Percentiles rank a stretch among this genome's conserved stretches.
phyloP scores from a whole-genome alignment of 106 monocot species.

The Platanthera guangdongensis region DNA sequence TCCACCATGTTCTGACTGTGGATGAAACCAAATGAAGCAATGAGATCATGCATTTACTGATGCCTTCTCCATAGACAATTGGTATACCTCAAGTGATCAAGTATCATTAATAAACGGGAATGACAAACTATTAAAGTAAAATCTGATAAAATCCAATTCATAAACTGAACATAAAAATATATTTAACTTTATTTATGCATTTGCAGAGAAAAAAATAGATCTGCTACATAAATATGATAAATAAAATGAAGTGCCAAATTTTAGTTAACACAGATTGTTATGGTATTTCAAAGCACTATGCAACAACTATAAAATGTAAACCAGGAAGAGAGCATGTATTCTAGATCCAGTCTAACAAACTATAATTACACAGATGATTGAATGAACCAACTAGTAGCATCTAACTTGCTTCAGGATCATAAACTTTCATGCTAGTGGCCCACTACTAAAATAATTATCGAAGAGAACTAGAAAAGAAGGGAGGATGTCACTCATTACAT shows the following conservation, averaged over 20 bases:
- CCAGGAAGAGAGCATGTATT: background rate
- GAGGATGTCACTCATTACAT: background rate
- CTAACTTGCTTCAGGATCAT: background rate
- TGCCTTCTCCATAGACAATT: background rate
- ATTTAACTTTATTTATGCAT: background rate
- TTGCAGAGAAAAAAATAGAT: background rate
- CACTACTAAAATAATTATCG: background rate
- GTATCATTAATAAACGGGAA: background rate
- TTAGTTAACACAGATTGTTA: background rate
- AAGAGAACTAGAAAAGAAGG: background rate
- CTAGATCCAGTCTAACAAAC: background rate
- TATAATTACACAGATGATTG: background rate
- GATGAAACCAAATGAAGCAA: background rate
- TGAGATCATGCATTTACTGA: background rate
- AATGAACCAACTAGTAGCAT: background rate
- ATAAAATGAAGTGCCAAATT: background rate
- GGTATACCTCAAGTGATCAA: background rate
- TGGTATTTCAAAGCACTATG: background rate
- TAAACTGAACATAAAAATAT: background rate
- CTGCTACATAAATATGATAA: background rate
- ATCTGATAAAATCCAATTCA: background rate
- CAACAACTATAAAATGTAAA: background rate
- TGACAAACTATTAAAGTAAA: background rate
- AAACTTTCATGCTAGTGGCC: background rate
- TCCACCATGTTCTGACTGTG: conserved; percentile 16